A percentile compares a stretch with the other conserved stretches of the same genome.
These are phyloP conservation scores for Emmonsiellopsis sp. DNA, from an alignment of 2,329 filamentous ascomycete species.

Conservation along the genomic window DNA sequence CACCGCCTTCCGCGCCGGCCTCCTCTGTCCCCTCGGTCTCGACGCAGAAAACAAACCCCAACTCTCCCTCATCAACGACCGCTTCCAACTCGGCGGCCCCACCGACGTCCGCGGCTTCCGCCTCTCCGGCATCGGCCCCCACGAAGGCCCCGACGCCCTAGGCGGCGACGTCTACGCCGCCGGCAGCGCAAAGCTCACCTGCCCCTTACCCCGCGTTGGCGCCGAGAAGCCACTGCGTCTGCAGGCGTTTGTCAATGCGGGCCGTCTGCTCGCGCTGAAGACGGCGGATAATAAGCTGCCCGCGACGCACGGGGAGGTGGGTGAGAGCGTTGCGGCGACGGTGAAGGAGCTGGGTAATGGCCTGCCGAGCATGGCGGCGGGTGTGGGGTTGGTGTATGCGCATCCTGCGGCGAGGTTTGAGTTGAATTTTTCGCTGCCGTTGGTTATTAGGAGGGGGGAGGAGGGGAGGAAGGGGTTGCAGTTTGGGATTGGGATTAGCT, in stretches of 20 bases:
- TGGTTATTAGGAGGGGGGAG: conserved; percentile 74
- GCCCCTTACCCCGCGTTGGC: conserved; percentile 75
- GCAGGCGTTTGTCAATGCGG: conserved; percentile 86
- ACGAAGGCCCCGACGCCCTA: conserved; percentile 74
- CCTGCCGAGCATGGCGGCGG: conserved; percentile 75
- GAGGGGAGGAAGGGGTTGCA: conserved; percentile 84
- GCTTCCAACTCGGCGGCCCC: conserved; percentile 88
- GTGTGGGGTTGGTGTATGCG: conserved; percentile 85
- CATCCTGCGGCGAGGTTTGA: conserved; percentile 91
- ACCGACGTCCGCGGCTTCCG: conserved; percentile 93
- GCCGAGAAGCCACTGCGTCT: conserved; percentile 76
- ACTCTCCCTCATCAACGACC: conserved; percentile 79
- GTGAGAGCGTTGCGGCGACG: conserved; percentile 45
- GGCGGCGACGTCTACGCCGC: conserved; percentile 91
- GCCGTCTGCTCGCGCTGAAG: conserved; percentile 69
- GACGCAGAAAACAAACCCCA: conserved; percentile 46
- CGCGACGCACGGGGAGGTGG: conserved; percentile 40
- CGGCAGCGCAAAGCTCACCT: conserved; percentile 72
- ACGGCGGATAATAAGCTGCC: conserved; percentile 41
- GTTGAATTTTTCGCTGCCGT: conserved; percentile 84
- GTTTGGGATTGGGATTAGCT: conserved; percentile 93
- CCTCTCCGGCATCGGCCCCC: conserved; percentile 77
- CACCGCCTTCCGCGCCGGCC: conserved; percentile 67
- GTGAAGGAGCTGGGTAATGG: conserved; percentile 63
- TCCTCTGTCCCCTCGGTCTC: conserved; percentile 72